Evolutionary conservation across 768 basidiomycete genomes (phyloP), one percentile per base, ranked within the genome.

Genomic region (Artomyces pyxidatus): DNA sequence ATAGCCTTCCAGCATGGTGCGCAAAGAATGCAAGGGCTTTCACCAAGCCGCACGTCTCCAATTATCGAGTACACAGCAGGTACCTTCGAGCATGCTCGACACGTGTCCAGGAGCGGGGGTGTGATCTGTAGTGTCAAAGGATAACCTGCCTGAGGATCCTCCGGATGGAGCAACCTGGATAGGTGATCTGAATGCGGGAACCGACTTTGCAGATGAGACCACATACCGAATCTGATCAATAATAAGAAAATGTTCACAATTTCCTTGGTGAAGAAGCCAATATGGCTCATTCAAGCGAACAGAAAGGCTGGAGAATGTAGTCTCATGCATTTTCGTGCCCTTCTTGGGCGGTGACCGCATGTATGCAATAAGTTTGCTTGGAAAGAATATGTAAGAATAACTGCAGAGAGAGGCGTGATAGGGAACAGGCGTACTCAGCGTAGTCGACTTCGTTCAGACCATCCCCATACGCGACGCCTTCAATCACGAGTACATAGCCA

Each of bases 201-300:
- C 10, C 11, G 37, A 23, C 19, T 45, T 25, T 29, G 47, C 27
- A 23, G 42, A 14, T 25, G 43, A 30, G 12, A 37, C 23, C 27
- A 47, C 63, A 37, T 57, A 78, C 89, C 90, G 74, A 52, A 92
- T 81, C 53, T 85, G 75, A 51, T 88, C 80, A 32, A 91, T 53
- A 19, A 84, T 75, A 19, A 89, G 55, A 61, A 82, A 86, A 59
- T 92, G 89, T 56, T 90, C 87, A 59, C 89, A 92, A 57, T 78
- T 83, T 28, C 88, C 89, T 47, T 76, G 74, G 58, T 92, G 89
- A 16, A 90, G 68, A 47, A 91, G 67, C 80, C 85, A 88, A 55
- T 92, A 91, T 0, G 90, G 90, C 58, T 84, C 73, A 55, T 86
- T 76, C 30, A 88, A 62, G 27, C 81, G 75, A 19, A 90, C 63